A percentile compares a stretch with the other conserved stretches of the same genome.
Evolutionary conservation across 192 early-diverging fungal species (phyloP).

Genomic region (Thoreauomyces humboldtii): DNA sequence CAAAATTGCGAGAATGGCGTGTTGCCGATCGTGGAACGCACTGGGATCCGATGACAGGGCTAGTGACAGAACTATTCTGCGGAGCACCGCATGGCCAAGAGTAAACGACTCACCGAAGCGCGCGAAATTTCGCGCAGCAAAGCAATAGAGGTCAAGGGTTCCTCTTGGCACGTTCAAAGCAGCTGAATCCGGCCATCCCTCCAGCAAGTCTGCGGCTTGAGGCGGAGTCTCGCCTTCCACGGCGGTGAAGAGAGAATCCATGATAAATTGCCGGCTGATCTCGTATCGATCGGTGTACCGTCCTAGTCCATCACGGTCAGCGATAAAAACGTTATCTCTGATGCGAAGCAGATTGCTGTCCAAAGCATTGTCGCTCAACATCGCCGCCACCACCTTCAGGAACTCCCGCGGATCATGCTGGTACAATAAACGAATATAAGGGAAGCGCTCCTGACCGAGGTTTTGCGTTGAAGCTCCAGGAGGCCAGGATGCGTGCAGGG

Average conservation of each 20-base stretch:
- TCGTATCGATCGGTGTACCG: slow-evolving; percentile 32
- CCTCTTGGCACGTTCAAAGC: neutral
- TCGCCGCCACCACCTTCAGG: slow-evolving; percentile 31
- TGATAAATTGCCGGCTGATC: slow-evolving; percentile 43
- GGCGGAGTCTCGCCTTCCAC: slow-evolving; percentile 14
- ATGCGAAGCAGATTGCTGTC: slow-evolving; percentile 24
- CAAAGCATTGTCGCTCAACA: slow-evolving; percentile 32
- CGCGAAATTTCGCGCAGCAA: slow-evolving; percentile 30
- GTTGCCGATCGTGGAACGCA: slow-evolving; percentile 31
- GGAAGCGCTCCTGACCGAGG: slow-evolving; percentile 42
- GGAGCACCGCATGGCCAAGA: slow-evolving; percentile 4
- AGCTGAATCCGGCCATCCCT: neutral
- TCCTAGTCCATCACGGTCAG: slow-evolving; percentile 24
- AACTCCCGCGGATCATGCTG: slow-evolving; percentile 39
- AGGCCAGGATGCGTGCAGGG: slow-evolving; percentile 33
- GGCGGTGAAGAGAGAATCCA: slow-evolving; percentile 39
- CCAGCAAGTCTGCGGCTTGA: neutral
- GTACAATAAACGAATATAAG: slow-evolving; percentile 46
- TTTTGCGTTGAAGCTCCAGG: slow-evolving; percentile 4
- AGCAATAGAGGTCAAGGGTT: slow-evolving; percentile 15
- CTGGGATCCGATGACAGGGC: neutral
- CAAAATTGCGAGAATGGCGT: slow-evolving; percentile 34
- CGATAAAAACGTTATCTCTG: slow-evolving; percentile 27
- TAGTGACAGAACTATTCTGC: slow-evolving; percentile 29
- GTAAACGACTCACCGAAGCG: slow-evolving; percentile 13